Base-by-base conservation (phyloP, 768 basidiomycete genomes). In the Hygrophoropsis aurantiaca region DNA sequence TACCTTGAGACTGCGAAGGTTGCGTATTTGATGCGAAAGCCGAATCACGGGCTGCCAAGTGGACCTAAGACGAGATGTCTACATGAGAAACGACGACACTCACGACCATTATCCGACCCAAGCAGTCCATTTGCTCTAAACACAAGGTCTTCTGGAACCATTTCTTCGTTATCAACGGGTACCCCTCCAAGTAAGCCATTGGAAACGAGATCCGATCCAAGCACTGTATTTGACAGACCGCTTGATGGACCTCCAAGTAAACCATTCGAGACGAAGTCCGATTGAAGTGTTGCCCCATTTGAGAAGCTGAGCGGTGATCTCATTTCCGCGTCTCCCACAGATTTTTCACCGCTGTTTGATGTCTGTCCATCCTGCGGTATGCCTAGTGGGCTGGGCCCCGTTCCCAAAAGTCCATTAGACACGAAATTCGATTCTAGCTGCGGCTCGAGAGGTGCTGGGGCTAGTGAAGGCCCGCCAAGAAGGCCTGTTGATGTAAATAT, bases 381-480 rank as follows among this genome's bases (percentile, higher is more conserved):
- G 6, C 7, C 13, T 30, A 13, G 13, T 30, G 6, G 6, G 7
- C 13, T 13, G 27, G 13, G 6, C 6, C 27, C 27, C 13, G 7
- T 13, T 30, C 55, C 58, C 56, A 71, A 47, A 25, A 70, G 68
- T 16, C 69, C 69, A 32, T 61, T 71, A 4, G 66, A 53, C 13
- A 64, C 37, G 45, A 71, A 69, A 5, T 10, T 43, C 11, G 45
- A 38, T 13, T 23, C 26, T 11, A 33, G 36, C 30, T 18, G 15
- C 19, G 30, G 37, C 5, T 40, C 25, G 18, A 45, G 27, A 3
- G 40, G 24, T 8, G 20, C 35, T 18, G 5, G 6, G 10, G 49
- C 40, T 5, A 35, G 32, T 2, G 15, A 37, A 0, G 32, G 20
- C 9, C 43, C 54, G 13, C 7, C 27, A 16, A 64, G 59, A 4